Evolutionary conservation across 257 asterid genomes (phyloP).

Genomic region (Capsicum rhomboideum): DNA sequence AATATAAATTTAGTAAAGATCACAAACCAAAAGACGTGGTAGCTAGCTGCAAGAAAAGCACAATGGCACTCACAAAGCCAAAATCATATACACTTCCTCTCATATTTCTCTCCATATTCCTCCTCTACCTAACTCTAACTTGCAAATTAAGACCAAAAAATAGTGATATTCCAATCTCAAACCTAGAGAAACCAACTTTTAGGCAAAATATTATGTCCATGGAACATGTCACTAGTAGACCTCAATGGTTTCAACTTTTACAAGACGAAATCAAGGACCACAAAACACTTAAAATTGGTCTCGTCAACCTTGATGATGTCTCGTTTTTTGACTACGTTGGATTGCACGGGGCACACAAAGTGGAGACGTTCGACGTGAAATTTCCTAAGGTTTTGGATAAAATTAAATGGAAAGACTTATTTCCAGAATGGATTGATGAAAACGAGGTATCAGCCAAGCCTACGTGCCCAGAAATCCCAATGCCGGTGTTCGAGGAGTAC

Average conservation of each 20-base stretch:
- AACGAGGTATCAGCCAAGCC: background rate
- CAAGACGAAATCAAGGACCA: background rate
- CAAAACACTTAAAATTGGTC: conserved; percentile 15
- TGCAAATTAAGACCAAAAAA: conserved; percentile 12
- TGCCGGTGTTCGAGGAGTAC: conserved; percentile 43
- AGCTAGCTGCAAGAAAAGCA: background rate
- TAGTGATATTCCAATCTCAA: conserved; percentile 3
- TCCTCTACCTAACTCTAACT: conserved; percentile 24
- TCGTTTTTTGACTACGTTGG: background rate
- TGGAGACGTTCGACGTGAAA: conserved; percentile 12
- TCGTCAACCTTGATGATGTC: conserved; percentile 11
- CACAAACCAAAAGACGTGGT: background rate
- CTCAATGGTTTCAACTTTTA: conserved; percentile 17
- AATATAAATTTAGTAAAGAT: background rate
- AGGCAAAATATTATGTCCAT: background rate
- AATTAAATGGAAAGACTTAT: conserved; percentile 43
- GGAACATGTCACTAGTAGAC: background rate
- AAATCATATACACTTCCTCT: conserved; percentile 19
- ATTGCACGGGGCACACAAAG: background rate
- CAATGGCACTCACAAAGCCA: conserved; percentile 34
- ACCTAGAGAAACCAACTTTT: background rate
- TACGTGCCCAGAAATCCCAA: conserved; percentile 51
- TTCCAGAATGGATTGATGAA: conserved; percentile 53
- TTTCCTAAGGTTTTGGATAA: conserved; percentile 20
- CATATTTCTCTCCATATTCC: conserved; percentile 29